These are phyloP conservation scores for Diplodia mutila DNA, from an alignment of 2,329 filamentous ascomycete genomes.

Conservation along the genomic window DNA sequence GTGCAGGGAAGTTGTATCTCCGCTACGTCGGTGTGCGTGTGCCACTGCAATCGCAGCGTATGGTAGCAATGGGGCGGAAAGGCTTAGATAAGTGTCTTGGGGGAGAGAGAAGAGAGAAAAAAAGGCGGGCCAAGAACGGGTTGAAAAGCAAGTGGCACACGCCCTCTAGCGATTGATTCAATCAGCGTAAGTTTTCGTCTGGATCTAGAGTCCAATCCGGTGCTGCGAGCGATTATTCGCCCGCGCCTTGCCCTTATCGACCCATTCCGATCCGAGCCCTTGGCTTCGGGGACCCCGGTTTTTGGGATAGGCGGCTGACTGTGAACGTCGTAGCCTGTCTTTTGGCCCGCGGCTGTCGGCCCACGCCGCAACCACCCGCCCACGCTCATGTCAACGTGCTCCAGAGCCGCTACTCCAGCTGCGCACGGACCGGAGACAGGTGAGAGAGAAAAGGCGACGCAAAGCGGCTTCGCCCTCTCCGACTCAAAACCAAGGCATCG, in stretches of 20 bases:
- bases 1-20: constrained; percentile 12
- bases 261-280: constrained; percentile 5
- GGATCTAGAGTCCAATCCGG: constrained; percentile 10
- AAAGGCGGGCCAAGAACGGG: constrained; percentile 1
- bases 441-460: background rate
- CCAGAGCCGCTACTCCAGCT: background rate
- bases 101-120: background rate
- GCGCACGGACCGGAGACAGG: background rate
- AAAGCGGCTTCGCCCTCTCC: background rate
- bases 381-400: background rate
- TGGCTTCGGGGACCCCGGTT: constrained; percentile 17
- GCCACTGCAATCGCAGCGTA: constrained; percentile 6
- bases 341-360: background rate
- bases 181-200: background rate
- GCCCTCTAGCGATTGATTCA: background rate
- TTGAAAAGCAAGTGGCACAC: background rate
- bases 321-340: constrained; percentile 7
- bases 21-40: constrained; percentile 15
- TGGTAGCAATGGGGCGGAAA: background rate
- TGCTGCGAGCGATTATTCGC: constrained; percentile 3
- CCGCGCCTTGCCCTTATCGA: constrained; percentile 20
- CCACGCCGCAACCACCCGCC: constrained; percentile 6
- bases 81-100: background rate
- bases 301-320: background rate
- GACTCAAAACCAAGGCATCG: background rate